phyloP scores from a whole-genome alignment of 2,329 filamentous ascomycete species.

The Aspergillus pseudoglaucus region DNA sequence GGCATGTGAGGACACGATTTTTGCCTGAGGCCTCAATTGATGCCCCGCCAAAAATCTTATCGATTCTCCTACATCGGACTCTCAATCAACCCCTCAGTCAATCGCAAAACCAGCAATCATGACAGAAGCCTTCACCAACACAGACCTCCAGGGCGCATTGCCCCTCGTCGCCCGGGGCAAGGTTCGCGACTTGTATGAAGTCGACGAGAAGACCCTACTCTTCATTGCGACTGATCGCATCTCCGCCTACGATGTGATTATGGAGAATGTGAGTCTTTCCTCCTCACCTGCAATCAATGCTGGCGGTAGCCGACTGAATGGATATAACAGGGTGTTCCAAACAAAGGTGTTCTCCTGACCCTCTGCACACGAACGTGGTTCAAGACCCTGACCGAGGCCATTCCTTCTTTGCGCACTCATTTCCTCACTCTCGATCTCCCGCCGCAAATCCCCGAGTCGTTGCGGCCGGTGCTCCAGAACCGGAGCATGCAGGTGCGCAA shows the following conservation, averaged over 20 bases:
- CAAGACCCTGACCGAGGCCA: slow-evolving; percentile 48
- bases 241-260: slow-evolving; percentile 89
- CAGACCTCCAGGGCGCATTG: slow-evolving; percentile 39
- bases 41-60: slow-evolving; percentile 6
- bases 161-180: slow-evolving; percentile 58
- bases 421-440: slow-evolving; percentile 56
- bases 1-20: background rate
- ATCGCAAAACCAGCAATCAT: slow-evolving; percentile 15
- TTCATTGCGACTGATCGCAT: slow-evolving; percentile 87
- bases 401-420: slow-evolving; percentile 58
- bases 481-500: slow-evolving; percentile 73
- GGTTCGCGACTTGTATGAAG: slow-evolving; percentile 72
- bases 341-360: slow-evolving; percentile 62
- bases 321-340: slow-evolving; percentile 53
- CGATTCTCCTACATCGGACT: background rate
- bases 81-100: background rate
- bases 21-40: background rate
- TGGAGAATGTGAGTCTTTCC: slow-evolving; percentile 61
- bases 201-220: slow-evolving; percentile 65
- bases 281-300: slow-evolving; percentile 21
- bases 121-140: slow-evolving; percentile 34
- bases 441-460: slow-evolving; percentile 37
- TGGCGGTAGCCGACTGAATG: slow-evolving; percentile 14
- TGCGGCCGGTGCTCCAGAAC: slow-evolving; percentile 50
- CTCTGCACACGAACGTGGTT: slow-evolving; percentile 66